Evolutionary conservation across 768 basidiomycete genomes (phyloP).

Genomic region (Kwoniella shandongensis): DNA sequence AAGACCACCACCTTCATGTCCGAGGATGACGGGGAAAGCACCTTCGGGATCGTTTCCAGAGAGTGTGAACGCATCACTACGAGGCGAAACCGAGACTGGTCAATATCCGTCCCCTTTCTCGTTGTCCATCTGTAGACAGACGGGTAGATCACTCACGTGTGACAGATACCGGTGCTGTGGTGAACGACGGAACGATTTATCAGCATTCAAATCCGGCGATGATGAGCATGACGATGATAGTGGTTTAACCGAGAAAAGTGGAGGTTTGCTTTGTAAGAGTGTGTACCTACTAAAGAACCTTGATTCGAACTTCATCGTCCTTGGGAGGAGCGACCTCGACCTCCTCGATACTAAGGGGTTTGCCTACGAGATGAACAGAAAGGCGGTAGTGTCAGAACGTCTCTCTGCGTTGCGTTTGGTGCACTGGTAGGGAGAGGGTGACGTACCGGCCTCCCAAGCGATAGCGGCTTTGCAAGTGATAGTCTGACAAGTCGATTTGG

Average conservation of each 20-base stretch:
- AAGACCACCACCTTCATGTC: slow-evolving; percentile 66
- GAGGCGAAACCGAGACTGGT: too few species aligned
- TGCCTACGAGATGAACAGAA: slow-evolving; percentile 24
- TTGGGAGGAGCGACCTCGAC: slow-evolving; percentile 90
- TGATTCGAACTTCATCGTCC: slow-evolving; percentile 88
- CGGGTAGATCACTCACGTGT: slow-evolving; percentile 60
- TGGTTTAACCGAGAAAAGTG: too few species aligned
- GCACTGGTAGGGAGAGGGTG: slow-evolving; percentile 27
- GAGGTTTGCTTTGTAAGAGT: too few species aligned
- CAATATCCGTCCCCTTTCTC: too few species aligned
- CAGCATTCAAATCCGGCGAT: not conserved
- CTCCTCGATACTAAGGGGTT: slow-evolving; percentile 74
- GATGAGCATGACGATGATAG: not conserved
- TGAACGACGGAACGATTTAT: not conserved
- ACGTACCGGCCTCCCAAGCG: slow-evolving; percentile 89
- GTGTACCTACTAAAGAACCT: slow-evolving; percentile 71
- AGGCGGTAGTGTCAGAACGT: not conserved
- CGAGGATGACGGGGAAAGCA: slow-evolving; percentile 86
- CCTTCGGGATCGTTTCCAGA: slow-evolving; percentile 96
- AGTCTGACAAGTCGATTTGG: slow-evolving; percentile 40
- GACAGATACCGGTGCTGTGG: slow-evolving; percentile 82
- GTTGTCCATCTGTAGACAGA: not conserved
- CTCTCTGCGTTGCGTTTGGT: not conserved
- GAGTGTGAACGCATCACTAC: slow-evolving; percentile 84
- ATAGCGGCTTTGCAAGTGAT: slow-evolving; percentile 90